Base-by-base conservation (phyloP, 1,284 basidiomycete genomes). In the Cutaneotrichosporon spelunceum region DNA sequence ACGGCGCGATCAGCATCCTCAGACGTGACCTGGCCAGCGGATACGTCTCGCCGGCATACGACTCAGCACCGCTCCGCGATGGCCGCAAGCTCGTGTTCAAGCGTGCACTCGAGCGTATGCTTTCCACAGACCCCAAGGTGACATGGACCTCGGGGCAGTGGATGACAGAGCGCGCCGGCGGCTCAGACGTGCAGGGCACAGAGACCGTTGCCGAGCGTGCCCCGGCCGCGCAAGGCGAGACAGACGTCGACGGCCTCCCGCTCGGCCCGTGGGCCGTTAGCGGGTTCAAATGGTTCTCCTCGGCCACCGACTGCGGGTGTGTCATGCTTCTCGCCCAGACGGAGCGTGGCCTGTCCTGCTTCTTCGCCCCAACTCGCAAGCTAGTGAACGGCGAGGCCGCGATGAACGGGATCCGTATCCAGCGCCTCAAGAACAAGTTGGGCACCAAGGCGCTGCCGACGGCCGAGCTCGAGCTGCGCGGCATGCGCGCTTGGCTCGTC, bases 261-360 rank as follows among this genome's bases (percentile, higher is more conserved):
- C 59, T 66, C n/a, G 65, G 65, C 16, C 61, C 61, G 2, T 66
- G 61, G 61, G 33, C n/a, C 26, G 79, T 90, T 24, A 79, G 88
- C 64, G 88, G 89, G 1, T 85, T 90, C 77, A 90, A 90, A 78
- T 89, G 88, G 89, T 91, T 91, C 79, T 89, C 88, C 9, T 88
- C 87, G 58, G 90, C 89, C 1, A 88, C 88, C 0, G 90, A 91
- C 68, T 63, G 65, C 57, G 61, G 59, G 14, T 61, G 59, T 33
- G 57, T 56, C 19, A 26, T 66, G 23, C 26, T 66, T 7, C 65
- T 66, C 33, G 65, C 65, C 2, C 56, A 61, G 59, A 66, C 65
- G 16, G 26, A 44, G 24, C 42, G 81, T 0, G 82, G 90, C 8
- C 89, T 88, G 0, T 83, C 89, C 47, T 90, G 90, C 79, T 80